Evolutionary conservation across 2,329 filamentous ascomycete genomes (phyloP), one percentile per base, ranked within the genome.

Genomic region (Aspergillus unguis): DNA sequence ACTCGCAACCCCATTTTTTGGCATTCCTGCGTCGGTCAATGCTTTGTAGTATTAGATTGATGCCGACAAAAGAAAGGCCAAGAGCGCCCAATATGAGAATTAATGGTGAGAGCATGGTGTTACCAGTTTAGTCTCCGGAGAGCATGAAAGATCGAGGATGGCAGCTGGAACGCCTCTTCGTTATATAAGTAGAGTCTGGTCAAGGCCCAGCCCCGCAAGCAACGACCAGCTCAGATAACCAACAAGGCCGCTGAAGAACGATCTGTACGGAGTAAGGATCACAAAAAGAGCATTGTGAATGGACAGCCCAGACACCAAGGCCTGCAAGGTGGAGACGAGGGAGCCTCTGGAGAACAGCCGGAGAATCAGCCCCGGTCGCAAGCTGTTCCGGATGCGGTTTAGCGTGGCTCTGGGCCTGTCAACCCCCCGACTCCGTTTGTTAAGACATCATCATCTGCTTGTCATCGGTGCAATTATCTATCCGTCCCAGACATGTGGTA

Each of bases 1-100:
- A 59, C 11, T 67, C 52, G 25, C 68, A 70, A 42, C 59, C 43
- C 37, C 64, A 57, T 6, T 64, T 56, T 49, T 64, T 63, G 26
- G 66, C 55, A 26, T 62, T 58, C 53, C 53, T 58, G 48, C 59
- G 61, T 37, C 64, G 59, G 4, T 49, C 53, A 28, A 68, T 35
- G 52, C 58, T 59, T 31, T 56, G 60, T 26, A 68, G 43, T 35
- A 65, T 32, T 11, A 62, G 28, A 17, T 17, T 17, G 17, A 17
- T 17, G 17, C 17, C 17, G 17, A 17, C 17, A 36, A 63, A 63
- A n/a, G 57, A 52, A 6, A 53, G 48, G 31, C 51, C 62, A 2
- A 67, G 29, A 8, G 58, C 63, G 7, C 52, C 54, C 27, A 62
- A 40, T 9, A 67, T 29, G 8, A 57, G 27, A 8, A 65, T 10